Evolutionary conservation across 1,139 yeast genomes (phyloP), one percentile per base, ranked within the genome.

Genomic region (Kodamaea sp.): DNA sequence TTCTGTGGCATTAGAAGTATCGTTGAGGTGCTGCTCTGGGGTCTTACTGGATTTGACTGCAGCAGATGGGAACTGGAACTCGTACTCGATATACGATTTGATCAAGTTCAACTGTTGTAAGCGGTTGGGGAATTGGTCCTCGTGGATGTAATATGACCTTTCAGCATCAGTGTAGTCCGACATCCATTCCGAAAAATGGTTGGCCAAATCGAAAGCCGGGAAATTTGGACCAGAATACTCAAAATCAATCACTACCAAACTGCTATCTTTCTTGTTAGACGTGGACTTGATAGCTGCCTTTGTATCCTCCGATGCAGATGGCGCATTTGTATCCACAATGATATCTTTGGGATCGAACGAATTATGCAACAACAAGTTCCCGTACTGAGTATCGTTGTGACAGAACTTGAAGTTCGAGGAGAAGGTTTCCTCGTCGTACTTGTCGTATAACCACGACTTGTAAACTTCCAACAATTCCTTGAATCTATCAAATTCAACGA

Each of bases 111-210:
- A 59, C 51, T 84, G 83, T 53, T 89, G 83, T 27, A 78, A 75
- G 40, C 69, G 66, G 9, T 66, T 66, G 5, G 98, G 98, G 57
- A 74, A 92, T 28, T 66, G 61, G 8, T 70, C 62, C 21, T 69
- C 70, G 51, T 76, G 70, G 24, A 85, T 66, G 36, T 66, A 76
- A 53, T 83, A 78, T 2, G 95, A 77, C 36, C 60, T 59, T 15
- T 70, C 68, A 2, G 83, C 78, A 48, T 83, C 79, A 51, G 84
- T 88, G 56, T 90, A 92, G 61, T 92, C 88, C 26, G 88, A 76
- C 97, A 90, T 92, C 98, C 98, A 92, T 61, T 92, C 98, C 45
- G 86, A 76, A 41, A 76, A 75, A 62, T 92, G 97, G 57, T 92
- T 90, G 13, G 89, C 90, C 37, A 92, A 77, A 57, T 92, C 98